Evolutionary conservation across 257 asterid species (phyloP).

Genomic region (Jaltomata sinuosa): DNA sequence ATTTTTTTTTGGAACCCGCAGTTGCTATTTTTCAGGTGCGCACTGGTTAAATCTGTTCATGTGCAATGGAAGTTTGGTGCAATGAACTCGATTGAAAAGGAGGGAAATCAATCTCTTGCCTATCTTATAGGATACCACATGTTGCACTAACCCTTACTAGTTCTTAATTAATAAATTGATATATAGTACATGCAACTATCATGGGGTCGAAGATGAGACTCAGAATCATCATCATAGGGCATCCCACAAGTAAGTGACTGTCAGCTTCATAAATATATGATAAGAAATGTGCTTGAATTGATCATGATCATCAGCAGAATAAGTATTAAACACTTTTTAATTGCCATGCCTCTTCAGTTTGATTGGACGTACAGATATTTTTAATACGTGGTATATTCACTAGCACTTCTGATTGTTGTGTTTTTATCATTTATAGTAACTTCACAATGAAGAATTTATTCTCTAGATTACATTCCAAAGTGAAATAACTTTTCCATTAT

Average conservation of each 20-base stretch:
- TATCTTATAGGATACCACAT: too few species aligned
- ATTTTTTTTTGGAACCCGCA: too few species aligned
- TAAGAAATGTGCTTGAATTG: neutral
- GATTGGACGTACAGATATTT: neutral
- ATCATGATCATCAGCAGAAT: neutral
- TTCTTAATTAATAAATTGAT: neutral
- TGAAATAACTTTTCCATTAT: neutral
- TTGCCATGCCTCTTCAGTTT: neutral
- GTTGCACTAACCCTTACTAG: neutral
- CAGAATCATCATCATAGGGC: neutral
- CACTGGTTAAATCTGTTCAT: neutral
- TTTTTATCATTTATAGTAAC: neutral
- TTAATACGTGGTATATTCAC: neutral
- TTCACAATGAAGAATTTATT: slow-evolving; percentile 9
- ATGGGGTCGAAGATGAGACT: neutral
- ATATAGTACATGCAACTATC: neutral
- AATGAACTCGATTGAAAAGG: neutral
- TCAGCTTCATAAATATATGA: neutral
- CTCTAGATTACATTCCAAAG: neutral
- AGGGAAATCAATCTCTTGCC: too few species aligned
- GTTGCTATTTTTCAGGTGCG: neutral
- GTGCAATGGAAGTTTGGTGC: neutral
- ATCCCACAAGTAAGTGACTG: neutral
- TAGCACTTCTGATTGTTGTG: neutral
- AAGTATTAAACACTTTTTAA: neutral